Conservation (phyloP, 257 asterid species). For the Primulina tabacum region DNA sequence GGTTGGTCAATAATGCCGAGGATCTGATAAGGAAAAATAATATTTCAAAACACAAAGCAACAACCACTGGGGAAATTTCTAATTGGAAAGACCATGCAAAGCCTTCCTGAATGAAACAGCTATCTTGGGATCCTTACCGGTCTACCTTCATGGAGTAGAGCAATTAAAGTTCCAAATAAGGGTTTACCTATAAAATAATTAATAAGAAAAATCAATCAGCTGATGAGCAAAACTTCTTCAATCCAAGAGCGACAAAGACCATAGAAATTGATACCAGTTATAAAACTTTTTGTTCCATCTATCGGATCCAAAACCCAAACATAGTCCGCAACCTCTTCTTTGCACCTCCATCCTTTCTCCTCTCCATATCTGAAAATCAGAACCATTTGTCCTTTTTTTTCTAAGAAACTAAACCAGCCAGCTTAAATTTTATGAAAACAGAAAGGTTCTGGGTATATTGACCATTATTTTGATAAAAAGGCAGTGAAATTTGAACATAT, state of each 20-base stretch:
- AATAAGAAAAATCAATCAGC: constrained; percentile 11
- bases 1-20: constrained; percentile 97
- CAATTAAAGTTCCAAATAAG: constrained; percentile 87
- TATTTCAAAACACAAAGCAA: constrained; percentile 10
- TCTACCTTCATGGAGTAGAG: constrained; percentile 74
- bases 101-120: constrained; percentile 22
- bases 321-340: constrained; percentile 66
- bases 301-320: constrained; percentile 98
- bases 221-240: constrained; percentile 18
- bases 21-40: constrained; percentile 45
- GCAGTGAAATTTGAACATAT: neutral
- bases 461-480: neutral
- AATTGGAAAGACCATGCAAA: constrained; percentile 2
- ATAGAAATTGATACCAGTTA: constrained; percentile 54
- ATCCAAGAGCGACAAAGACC: neutral
- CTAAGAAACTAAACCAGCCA: constrained; percentile 8
- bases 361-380: constrained; percentile 70
- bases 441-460: neutral
- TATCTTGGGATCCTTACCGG: constrained; percentile 63
- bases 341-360: constrained; percentile 86
- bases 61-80: constrained; percentile 3
- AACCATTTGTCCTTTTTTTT: neutral
- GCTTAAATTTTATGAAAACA: constrained; percentile 1
- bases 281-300: constrained; percentile 96
- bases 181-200: constrained; percentile 65